Base-by-base conservation (phyloP, 1,284 basidiomycete genomes). In the Trichosporon inkin region DNA sequence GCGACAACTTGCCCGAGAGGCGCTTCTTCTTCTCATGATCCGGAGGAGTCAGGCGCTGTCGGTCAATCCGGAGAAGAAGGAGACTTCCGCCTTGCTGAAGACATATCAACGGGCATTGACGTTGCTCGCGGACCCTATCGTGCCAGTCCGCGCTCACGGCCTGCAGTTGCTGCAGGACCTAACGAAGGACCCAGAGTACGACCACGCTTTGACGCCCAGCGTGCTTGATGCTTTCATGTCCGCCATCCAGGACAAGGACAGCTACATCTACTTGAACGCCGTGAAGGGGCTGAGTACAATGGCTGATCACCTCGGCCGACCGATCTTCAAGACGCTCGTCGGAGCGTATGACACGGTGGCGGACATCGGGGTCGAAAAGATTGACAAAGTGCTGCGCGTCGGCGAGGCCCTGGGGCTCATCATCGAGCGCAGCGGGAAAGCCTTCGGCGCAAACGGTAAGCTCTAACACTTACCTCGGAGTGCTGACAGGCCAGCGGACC, bases 111-210 rank as follows among this genome's bases (percentile, higher is more conserved):
- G 90, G 65, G 92, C 93, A 1, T 80, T 98, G 13, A 88, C 86
- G 66, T 83, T 95, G 20, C 80, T 98, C 4, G 89, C 94, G 75
- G 95, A 99, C 76, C 88, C 91, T 0, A 86, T 95, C 41, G 81
- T 98, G 10, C 95, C 95, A n/a, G 91, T 99, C 17, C 87, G 94
- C 49, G 94, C 92, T 0, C 93, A 98, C 74, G 95, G 95, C 0
- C 81, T 96, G 3, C 81, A 90, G 35, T 81, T 92, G 20, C 82
- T 96, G n/a, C 86, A 88, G 51, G 84, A 89, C 67, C 83, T 94
- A 24, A 85, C 91, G 16, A 79, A 68, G 13, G 44, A 82, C 5
- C 78, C 80, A 8, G 64, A 56, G 17, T 61, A 68, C 63, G 63
- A 70, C 53, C 40, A 38, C 3, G 87, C 88, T 0, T 81, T 96